Base-by-base conservation (phyloP, 192 early-diverging fungal genomes). In the Backusella sp. region DNA sequence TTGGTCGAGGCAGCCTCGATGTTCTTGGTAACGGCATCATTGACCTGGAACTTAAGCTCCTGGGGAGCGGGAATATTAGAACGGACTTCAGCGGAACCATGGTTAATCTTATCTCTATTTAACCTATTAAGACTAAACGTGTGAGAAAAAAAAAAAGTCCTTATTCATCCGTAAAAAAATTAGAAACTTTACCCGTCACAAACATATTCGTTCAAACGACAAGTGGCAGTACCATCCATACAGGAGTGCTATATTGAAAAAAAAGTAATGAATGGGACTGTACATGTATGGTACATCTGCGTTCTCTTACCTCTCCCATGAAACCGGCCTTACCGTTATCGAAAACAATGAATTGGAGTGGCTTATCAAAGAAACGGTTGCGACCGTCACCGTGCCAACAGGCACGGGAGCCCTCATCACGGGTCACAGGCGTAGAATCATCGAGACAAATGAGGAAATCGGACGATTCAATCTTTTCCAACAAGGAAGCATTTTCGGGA, bases 281-380 rank as follows among this genome's bases (percentile, higher is more conserved):
- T 4, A 44, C 5, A 44, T 44, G 42, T 44, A 44, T 7, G 17
- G 32, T 32, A 32, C 32, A 2, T 56, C 23, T 21, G 23, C 3
- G 11, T 17, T 17, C 66, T n/a, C 37, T 67, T 80, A 88, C 87
- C 85, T 99, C 97, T 73, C 92, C 96, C 67, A 92, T 89, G 88
- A 98, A 97, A 34, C 96, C 97, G 52, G 96, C 96, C 85, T 95
- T 96, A 77, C 95, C 97, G 89, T 99, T 99, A 74, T 96, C 96
- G 85, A 94, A 96, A 62, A 98, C 93, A 83, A 98, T 94, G 73
- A 99, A 97, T 88, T 99, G 96, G 73, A 95, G 86, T 46, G 94
- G 86, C 87, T 99, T 98, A 88, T 99, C 97, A 86, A 95, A 97
- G 91, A 92, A 99, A 76, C 97, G 93, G 89, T 99, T 99, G 74